These are phyloP conservation scores for Persicaria tinctoria DNA, from an alignment of 148 eudicot genomes.

Conservation along the genomic window DNA sequence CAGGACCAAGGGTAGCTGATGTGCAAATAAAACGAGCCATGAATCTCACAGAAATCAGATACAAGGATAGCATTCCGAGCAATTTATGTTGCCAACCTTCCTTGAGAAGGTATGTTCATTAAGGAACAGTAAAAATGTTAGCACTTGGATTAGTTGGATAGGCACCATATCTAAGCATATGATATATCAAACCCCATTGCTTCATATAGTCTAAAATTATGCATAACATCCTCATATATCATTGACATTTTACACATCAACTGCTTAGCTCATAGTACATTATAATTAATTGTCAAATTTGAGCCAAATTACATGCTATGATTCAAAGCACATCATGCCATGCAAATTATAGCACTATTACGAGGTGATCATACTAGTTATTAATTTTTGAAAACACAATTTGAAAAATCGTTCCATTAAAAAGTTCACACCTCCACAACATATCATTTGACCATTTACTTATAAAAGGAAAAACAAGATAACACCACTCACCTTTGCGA, in stretches of 20 bases:
- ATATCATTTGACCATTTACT: not conserved
- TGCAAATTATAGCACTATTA: not conserved
- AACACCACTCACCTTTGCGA: constrained; percentile 59
- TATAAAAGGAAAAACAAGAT: not conserved
- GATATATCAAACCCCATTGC: not conserved
- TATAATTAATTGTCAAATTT: not conserved
- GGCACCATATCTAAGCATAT: not conserved
- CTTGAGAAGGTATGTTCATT: not conserved
- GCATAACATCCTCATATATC: not conserved
- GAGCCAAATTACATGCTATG: not conserved
- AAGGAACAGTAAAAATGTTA: not conserved
- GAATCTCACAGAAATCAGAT: not conserved
- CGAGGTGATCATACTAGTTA: not conserved
- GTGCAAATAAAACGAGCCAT: not conserved
- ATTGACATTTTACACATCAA: not conserved
- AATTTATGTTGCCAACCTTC: not conserved
- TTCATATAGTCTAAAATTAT: not conserved
- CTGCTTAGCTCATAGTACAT: not conserved
- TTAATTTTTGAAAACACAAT: not conserved
- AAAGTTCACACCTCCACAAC: not conserved
- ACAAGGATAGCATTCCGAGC: not conserved
- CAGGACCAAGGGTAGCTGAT: not conserved
- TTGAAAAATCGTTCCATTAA: not conserved
- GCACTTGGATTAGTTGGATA: not conserved
- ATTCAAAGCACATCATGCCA: not conserved